Percentiles rank a stretch among this genome's conserved stretches.
These are phyloP conservation scores for Pythium periplocum DNA, from an alignment of 352 stramenopile genomes.

Conservation along the genomic window DNA sequence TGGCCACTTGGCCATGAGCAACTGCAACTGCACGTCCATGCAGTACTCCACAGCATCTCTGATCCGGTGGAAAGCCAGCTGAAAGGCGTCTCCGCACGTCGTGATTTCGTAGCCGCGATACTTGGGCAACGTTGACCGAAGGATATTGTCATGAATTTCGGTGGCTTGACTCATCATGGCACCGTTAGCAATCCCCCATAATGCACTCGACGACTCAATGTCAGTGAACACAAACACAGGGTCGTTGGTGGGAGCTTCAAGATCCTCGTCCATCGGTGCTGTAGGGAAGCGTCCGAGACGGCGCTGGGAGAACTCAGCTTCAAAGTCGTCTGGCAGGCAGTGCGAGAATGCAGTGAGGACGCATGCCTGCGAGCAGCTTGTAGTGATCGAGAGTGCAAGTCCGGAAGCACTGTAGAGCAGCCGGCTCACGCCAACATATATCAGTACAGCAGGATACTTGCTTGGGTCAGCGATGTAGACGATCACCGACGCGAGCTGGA, in stretches of 20 bases:
- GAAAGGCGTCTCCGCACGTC: constrained; percentile 48
- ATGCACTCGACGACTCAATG: constrained; percentile 55
- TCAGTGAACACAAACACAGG: constrained; percentile 37
- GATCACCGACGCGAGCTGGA: constrained; percentile 39
- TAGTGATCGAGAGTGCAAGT: constrained; percentile 10
- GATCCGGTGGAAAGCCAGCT: constrained; percentile 59
- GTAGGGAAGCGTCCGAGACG: neutral
- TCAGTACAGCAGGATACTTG: constrained; percentile 11
- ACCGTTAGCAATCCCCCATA: constrained; percentile 41
- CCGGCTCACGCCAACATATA: constrained; percentile 16
- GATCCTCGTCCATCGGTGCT: neutral
- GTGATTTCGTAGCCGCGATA: constrained; percentile 64
- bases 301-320: constrained; percentile 7
- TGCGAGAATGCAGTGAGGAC: constrained; percentile 5
- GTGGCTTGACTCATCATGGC: constrained; percentile 42
- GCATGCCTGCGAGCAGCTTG: constrained; percentile 11
- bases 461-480: constrained; percentile 19
- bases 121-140: constrained; percentile 35
- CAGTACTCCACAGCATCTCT: constrained; percentile 56
- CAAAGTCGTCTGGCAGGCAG: constrained; percentile 14
- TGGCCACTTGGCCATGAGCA: constrained; percentile 47
- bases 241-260: constrained; percentile 5
- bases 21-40: constrained; percentile 48
- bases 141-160: constrained; percentile 53
- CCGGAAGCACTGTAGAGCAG: constrained; percentile 9